Base-by-base conservation (phyloP, 257 asterid species). In the Knoxia roxburghii region DNA sequence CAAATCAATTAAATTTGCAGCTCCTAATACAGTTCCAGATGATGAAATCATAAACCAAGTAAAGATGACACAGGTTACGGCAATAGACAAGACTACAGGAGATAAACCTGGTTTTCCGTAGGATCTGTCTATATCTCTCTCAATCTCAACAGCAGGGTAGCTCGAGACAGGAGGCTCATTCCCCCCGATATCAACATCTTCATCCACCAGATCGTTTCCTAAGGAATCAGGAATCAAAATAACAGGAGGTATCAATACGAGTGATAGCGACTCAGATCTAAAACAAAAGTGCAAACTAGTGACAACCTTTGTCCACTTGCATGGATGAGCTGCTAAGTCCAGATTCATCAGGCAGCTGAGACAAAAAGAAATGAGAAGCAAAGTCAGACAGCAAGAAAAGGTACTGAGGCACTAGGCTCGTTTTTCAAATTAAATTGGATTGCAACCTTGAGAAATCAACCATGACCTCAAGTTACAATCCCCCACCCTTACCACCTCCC, bases 291-390 rank as follows among this genome's bases (percentile, higher is more conserved):
- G n/a, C n/a, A 12, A 48, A 71, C 62, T 41, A 70, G 43, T 21
- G 79, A 71, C 79, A 75, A 92, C 98, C 98, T 92, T 81, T 89
- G 73, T 78, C 92, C 50, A 68, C 78, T 81, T 83, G 96, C 87
- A 85, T 75, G 35, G 98, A 89, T 50, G 96, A 92, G 81, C 84
- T 92, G 83, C 98, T 92, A 24, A 88, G 88, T 69, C 91, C 95
- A 21, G 91, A 85, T 64, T 83, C 98, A 77, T 86, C 84, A 58
- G 87, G 97, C 62, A 92, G 86, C 97, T 92, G 95, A 77, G 73
- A 79, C 68, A 78, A 56, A 74, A 53, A 71, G 62, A 65, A 6
- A 15, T 54, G 23, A 56, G 23, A 54, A 75, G 26, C 32, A 68
- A 18, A 43, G 45, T 46, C 15, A 69, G 21, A 41, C 56, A 46